Conservation (phyloP, 2,329 filamentous ascomycete genomes). For the Cladophialophora chaetospira region DNA sequence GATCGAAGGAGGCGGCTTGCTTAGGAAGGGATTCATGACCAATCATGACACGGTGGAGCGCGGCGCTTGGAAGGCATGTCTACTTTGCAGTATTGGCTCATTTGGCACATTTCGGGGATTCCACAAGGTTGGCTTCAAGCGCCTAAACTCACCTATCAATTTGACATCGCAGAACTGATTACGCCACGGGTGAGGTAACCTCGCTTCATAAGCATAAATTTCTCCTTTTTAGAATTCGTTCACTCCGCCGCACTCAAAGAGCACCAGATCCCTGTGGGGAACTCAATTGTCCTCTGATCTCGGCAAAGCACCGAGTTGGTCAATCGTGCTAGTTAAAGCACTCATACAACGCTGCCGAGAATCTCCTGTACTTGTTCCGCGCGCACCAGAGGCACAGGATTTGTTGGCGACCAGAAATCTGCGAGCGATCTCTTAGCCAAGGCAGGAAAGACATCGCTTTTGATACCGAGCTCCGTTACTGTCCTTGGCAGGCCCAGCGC, state of each 20-base stretch:
- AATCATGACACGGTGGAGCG: neutral
- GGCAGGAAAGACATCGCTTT: slow-evolving; percentile 15
- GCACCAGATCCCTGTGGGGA: too few species aligned
- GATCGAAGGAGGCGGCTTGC: neutral
- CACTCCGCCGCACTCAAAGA: too few species aligned
- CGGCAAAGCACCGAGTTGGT: neutral
- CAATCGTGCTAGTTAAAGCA: neutral
- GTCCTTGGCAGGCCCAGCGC: slow-evolving; percentile 56
- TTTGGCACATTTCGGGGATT: too few species aligned
- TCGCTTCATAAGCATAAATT: too few species aligned
- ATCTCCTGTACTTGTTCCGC: slow-evolving; percentile 55
- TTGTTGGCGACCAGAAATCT: slow-evolving; percentile 21
- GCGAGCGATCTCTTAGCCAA: slow-evolving; percentile 20
- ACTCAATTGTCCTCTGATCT: too few species aligned
- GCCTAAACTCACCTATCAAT: too few species aligned
- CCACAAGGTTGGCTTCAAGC: too few species aligned
- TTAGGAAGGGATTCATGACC: neutral
- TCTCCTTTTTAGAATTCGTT: too few species aligned
- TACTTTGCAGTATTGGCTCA: neutral
- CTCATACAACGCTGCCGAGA: slow-evolving; percentile 33
- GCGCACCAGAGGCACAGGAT: slow-evolving; percentile 48
- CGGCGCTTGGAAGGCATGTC: neutral
- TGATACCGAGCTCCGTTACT: slow-evolving; percentile 36
- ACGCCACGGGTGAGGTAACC: too few species aligned
- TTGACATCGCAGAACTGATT: too few species aligned